phyloP scores from a whole-genome alignment of 2,329 filamentous ascomycete genomes.

The Diplodia mutila region DNA sequence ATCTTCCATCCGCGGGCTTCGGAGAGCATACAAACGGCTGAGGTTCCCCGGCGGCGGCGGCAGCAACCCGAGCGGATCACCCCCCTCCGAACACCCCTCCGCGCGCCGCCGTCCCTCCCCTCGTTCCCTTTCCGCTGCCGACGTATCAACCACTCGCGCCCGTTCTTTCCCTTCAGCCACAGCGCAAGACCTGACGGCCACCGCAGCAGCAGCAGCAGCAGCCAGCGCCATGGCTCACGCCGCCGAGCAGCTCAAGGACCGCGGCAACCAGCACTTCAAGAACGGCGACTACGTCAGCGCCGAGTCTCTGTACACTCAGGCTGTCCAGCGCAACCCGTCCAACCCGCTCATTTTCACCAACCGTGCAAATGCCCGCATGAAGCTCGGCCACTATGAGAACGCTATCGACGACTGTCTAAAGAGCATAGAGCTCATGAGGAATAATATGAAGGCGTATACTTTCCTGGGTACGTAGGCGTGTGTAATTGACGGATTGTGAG shows the following conservation, averaged over 20 bases:
- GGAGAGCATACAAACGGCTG: slow-evolving; percentile 16
- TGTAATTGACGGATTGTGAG: not conserved
- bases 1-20: slow-evolving; percentile 23
- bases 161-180: not conserved
- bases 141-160: not conserved
- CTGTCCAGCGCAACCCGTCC: slow-evolving; percentile 76
- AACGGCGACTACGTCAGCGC: slow-evolving; percentile 67
- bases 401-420: slow-evolving; percentile 77
- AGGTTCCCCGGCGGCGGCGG: slow-evolving; percentile 16
- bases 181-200: not conserved
- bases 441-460: slow-evolving; percentile 80
- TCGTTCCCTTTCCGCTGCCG: slow-evolving; percentile 5
- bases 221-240: slow-evolving; percentile 35
- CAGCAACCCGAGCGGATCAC: not conserved
- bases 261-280: slow-evolving; percentile 68
- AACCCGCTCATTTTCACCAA: slow-evolving; percentile 88
- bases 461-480: slow-evolving; percentile 59
- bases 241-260: slow-evolving; percentile 53
- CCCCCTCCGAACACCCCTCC: slow-evolving; percentile 12
- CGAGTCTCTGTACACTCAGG: slow-evolving; percentile 72
- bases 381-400: slow-evolving; percentile 71
- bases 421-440: slow-evolving; percentile 69
- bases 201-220: not conserved
- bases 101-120: slow-evolving; percentile 10
- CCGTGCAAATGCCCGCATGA: slow-evolving; percentile 79